Evolutionary conservation across 2,329 filamentous ascomycete species (phyloP), one percentile per base, ranked within the genome.

Genomic region (Akanthomyces muscarius): DNA sequence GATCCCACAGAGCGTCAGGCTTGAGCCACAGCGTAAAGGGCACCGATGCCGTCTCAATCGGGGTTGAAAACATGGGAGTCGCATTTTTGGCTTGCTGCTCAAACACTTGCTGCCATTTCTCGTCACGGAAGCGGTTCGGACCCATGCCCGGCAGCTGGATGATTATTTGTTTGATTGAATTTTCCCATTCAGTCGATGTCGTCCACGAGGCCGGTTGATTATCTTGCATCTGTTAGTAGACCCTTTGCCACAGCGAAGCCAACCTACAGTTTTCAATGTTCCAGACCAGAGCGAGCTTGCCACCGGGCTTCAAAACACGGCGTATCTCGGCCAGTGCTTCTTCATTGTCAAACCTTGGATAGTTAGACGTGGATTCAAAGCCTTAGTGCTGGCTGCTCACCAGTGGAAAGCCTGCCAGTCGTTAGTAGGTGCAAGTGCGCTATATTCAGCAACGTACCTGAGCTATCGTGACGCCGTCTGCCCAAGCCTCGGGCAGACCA

Each of bases 261-360:
- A 28, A 76, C 81, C 69, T 74, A 88, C 87, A 90, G 66, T 89
- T 86, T 71, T 91, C 88, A 64, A 88, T 78, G 68, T 91, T 91
- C 89, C 89, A 92, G 60, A 92, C 86, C 72, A 90, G 73, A 16
- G 86, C 89, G 33, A 92, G 77, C 33, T 79, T 78, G 7, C 83
- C 83, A 7, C 81, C 81, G 0, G 85, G 85, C 69, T 82, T 83
- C 54, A 92, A 74, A 0, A 89, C 81, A 53, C 88, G 83, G 67
- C 86, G 81, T n/a, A 92, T 88, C 68, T 91, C 88, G 52, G 77
- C 74, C 33, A 92, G 75, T 0, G 88, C 78, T 42, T 84, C 80
- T 48, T 81, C 75, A 60, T 82, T 89, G 45, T 88, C 85, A 74
- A 92, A 92, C 89, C 89, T 87, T 55, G 18, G 18, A 3, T n/a